Conservation (phyloP, 2,329 filamentous ascomycete genomes). For the Fusarium sacchari region DNA sequence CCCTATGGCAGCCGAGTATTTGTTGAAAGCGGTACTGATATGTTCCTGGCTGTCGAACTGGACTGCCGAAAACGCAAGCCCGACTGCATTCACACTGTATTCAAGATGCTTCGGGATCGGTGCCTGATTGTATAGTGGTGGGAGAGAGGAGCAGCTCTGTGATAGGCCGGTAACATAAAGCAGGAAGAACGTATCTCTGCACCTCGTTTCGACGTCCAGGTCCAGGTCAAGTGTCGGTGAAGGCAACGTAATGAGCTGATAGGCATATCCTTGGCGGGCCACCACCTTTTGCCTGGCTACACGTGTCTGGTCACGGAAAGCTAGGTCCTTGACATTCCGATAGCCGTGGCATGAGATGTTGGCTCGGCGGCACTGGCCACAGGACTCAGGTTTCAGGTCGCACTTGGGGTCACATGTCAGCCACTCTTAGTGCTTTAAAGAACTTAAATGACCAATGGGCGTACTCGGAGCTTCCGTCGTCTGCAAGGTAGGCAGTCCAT, state of each 20-base stretch:
- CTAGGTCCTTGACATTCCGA: not conserved
- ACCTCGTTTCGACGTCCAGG: not conserved
- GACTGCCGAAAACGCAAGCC: not conserved
- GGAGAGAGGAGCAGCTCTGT: not conserved
- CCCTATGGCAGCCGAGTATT: not conserved
- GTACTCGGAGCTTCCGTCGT: not conserved
- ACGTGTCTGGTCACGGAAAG: not conserved
- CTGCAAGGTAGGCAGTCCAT: not conserved
- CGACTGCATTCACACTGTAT: not conserved
- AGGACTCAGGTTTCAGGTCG: not conserved
- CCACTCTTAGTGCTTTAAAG: not conserved
- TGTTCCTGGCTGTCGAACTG: not conserved
- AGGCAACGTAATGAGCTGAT: not conserved
- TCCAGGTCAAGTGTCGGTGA: not conserved
- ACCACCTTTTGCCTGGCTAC: not conserved
- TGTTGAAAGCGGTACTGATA: not conserved
- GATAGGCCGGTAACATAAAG: not conserved
- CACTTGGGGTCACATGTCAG: not conserved
- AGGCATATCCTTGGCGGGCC: not conserved
- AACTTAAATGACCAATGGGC: not conserved
- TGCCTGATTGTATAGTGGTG: not conserved
- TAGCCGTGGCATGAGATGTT: not conserved
- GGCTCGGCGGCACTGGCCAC: not conserved
- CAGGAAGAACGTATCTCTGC: not conserved
- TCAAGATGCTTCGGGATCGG: not conserved